These are phyloP conservation scores for Fusarium protoensiforme DNA, from an alignment of 2,329 filamentous ascomycete genomes.

Conservation along the genomic window DNA sequence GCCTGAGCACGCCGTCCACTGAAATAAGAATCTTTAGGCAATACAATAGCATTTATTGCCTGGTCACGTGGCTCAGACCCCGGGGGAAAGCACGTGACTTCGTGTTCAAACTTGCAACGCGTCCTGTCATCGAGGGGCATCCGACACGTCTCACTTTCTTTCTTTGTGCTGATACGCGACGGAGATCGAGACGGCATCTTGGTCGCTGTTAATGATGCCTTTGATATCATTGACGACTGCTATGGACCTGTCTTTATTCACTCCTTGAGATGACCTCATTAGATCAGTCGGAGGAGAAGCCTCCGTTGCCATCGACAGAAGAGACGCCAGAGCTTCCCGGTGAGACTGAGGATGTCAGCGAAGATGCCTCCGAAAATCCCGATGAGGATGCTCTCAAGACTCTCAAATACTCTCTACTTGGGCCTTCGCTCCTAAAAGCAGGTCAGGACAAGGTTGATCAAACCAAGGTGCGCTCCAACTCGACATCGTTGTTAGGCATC, in stretches of 20 bases:
- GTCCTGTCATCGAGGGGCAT: constrained; percentile 17
- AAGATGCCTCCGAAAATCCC: constrained; percentile 10
- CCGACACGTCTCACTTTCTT: constrained; percentile 32
- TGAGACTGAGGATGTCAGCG: constrained; percentile 3
- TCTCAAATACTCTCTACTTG: constrained; percentile 89
- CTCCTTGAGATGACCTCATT: constrained; percentile 33
- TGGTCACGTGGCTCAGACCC: neutral
- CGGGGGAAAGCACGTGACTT: constrained; percentile 32
- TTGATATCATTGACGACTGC: constrained; percentile 6
- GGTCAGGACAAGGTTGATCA: constrained; percentile 96
- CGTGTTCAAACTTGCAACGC: constrained; percentile 36
- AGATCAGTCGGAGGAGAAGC: constrained; percentile 23
- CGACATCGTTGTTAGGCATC: neutral
- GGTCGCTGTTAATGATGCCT: constrained; percentile 33
- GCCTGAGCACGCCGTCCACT: neutral
- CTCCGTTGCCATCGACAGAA: constrained; percentile 17
- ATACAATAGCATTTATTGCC: too few species aligned
- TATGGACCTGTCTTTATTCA: neutral
- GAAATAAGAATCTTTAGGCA: too few species aligned
- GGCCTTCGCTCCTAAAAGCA: constrained; percentile 91
- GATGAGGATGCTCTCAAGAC: constrained; percentile 54
- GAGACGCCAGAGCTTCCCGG: neutral
- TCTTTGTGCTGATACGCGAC: constrained; percentile 33
- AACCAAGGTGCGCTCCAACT: constrained; percentile 68
- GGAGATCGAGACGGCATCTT: constrained; percentile 1